phyloP scores from a whole-genome alignment of 495 filamentous ascomycete genomes.

The Penicillium paxilli region DNA sequence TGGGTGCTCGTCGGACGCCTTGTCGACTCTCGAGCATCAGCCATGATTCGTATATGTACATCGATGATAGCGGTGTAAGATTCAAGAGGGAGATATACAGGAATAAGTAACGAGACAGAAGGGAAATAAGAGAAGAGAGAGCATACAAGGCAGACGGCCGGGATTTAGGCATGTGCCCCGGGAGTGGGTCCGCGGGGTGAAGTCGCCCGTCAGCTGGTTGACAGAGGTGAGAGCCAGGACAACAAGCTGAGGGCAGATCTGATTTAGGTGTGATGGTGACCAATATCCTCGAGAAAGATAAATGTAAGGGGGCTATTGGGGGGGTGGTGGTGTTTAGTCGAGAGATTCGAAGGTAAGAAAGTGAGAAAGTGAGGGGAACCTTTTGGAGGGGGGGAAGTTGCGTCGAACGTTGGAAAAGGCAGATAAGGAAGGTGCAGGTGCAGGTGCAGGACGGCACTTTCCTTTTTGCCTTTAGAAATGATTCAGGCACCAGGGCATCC shows the following conservation, averaged over 20 bases:
- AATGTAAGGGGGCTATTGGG: not conserved
- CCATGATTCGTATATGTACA: conserved; percentile 30
- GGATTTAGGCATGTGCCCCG: conserved; percentile 9
- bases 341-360: not conserved
- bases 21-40: conserved; percentile 41
- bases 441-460: too few relatives aligned
- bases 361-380: conserved; percentile 1
- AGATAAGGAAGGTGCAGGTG: too few relatives aligned
- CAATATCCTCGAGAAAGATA: not conserved
- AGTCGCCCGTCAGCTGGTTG: conserved; percentile 5
- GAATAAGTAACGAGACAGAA: not conserved
- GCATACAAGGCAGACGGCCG: conserved; percentile 3
- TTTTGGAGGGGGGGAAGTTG: not conserved
- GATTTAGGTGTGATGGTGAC: not conserved
- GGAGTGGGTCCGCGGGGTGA: conserved; percentile 12
- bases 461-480: too few relatives aligned
- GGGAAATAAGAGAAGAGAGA: not conserved
- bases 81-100: conserved; percentile 2
- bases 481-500: too few relatives aligned
- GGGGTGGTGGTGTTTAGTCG: too few relatives aligned
- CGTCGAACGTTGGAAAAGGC: too few relatives aligned
- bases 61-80: not conserved
- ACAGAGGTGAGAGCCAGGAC: not conserved
- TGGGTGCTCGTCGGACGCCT: conserved; percentile 31
- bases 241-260: not conserved